A percentile compares a stretch with the other conserved stretches of the same genome.
These are phyloP conservation scores for Cryptosporidium parvum DNA, from an alignment of 169 alveolate species.

Conservation along the genomic window DNA sequence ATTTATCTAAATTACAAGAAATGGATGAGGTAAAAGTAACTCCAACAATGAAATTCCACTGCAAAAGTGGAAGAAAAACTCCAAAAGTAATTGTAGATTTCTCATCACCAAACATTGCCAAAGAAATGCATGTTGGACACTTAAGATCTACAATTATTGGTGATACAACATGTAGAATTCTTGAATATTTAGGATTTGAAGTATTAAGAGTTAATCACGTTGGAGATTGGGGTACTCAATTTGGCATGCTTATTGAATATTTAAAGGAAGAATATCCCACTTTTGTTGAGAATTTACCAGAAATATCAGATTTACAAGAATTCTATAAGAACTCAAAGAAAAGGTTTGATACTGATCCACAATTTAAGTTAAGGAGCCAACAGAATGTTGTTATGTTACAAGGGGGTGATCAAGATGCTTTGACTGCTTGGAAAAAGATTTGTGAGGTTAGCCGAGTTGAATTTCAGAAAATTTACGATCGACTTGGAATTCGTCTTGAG, in stretches of 20 bases:
- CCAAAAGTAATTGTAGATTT: conserved; percentile 94
- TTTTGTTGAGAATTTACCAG: conserved; percentile 90
- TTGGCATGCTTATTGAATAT: conserved; percentile 98
- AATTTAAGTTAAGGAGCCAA: conserved; percentile 88
- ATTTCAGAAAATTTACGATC: conserved; percentile 87
- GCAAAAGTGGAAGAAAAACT: conserved; percentile 3
- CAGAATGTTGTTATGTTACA: conserved; percentile 90
- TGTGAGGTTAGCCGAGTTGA: conserved; percentile 91
- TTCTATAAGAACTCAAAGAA: conserved; percentile 96
- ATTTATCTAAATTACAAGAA: conserved; percentile 39
- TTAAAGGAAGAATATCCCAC: conserved; percentile 91
- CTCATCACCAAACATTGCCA: conserved; percentile 99
- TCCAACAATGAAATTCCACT: conserved; percentile 67
- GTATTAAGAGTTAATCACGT: conserved; percentile 94
- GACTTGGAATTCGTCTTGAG: conserved; percentile 88
- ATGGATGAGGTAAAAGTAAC: conserved; percentile 78
- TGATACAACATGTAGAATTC: conserved; percentile 93
- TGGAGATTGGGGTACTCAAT: conserved; percentile 99
- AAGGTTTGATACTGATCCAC: conserved; percentile 89
- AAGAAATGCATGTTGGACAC: conserved; percentile 99
- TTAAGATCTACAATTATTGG: conserved; percentile 97
- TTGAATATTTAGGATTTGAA: conserved; percentile 89
- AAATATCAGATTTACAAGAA: conserved; percentile 92
- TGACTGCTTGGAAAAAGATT: conserved; percentile 90
- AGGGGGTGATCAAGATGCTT: conserved; percentile 86